Evolutionary conservation across 2,329 filamentous ascomycete species (phyloP).

Genomic region (Neoscytalidium dimidiatum): DNA sequence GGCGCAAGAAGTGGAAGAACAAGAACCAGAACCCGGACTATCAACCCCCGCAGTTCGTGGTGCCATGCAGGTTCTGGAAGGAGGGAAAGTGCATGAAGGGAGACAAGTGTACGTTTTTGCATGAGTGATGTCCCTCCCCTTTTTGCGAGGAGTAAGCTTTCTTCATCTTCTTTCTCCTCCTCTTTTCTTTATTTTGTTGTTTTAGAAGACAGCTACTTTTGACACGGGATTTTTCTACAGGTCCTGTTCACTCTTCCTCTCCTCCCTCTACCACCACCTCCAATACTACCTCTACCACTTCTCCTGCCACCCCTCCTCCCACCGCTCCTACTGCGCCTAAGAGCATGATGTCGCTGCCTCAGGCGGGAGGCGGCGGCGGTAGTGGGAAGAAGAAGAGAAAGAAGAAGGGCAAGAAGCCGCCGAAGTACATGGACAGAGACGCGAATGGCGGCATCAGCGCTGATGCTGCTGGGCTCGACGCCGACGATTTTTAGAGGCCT

Average conservation of each 20-base stretch:
- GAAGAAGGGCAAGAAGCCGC: not conserved
- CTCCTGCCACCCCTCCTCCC: not conserved
- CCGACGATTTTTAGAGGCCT: not conserved
- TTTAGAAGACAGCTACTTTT: not conserved
- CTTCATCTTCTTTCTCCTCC: constrained; percentile 2
- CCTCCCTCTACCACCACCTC: not conserved
- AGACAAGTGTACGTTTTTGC: constrained; percentile 72
- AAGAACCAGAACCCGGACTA: constrained; percentile 59
- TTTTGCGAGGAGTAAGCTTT: constrained; percentile 10
- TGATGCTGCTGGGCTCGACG: no score
- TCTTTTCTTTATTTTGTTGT: not conserved
- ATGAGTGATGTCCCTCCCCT: constrained; percentile 47
- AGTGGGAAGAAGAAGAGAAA: constrained; percentile 1
- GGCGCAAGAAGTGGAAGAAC: constrained; percentile 52
- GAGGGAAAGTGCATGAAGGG: constrained; percentile 73
- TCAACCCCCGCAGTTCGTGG: constrained; percentile 38
- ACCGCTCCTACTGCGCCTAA: constrained; percentile 10
- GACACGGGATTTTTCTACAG: constrained; percentile 11
- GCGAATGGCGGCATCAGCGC: not conserved
- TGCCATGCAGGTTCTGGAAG: constrained; percentile 68
- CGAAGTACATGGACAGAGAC: not conserved
- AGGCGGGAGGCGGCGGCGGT: not conserved
- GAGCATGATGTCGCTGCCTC: constrained; percentile 1
- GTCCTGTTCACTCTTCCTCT: constrained; percentile 15
- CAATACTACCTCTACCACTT: not conserved